Evolutionary conservation across 768 basidiomycete species (phyloP).

Genomic region (Russula emetica): DNA sequence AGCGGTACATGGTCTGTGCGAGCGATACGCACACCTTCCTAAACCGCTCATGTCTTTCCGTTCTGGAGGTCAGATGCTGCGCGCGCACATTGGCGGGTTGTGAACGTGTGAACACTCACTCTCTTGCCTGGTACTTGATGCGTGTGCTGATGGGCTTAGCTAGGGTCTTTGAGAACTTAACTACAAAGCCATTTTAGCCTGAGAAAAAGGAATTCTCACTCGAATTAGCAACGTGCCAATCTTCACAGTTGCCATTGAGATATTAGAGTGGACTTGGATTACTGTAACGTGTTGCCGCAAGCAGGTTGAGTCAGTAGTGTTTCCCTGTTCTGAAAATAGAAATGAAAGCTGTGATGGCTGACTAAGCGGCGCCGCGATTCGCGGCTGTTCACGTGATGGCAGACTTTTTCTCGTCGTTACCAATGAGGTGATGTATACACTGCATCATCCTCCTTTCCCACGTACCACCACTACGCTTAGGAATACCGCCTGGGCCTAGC

Average conservation of each 20-base stretch:
- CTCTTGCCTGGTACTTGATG: slow-evolving; percentile 15
- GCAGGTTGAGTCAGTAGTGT: too few species aligned
- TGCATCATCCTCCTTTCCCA: too few species aligned
- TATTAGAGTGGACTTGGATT: slow-evolving; percentile 39
- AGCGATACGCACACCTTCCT: slow-evolving; percentile 65
- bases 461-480: too few species aligned
- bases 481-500: too few species aligned
- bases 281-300: too few species aligned
- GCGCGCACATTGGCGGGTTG: not conserved
- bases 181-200: not conserved
- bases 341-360: too few species aligned
- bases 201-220: slow-evolving; percentile 43
- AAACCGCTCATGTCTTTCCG: slow-evolving; percentile 63
- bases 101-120: slow-evolving; percentile 32
- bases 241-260: slow-evolving; percentile 65
- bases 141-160: slow-evolving; percentile 69
- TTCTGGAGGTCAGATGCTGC: not conserved
- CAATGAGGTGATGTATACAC: too few species aligned
- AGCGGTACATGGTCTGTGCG: slow-evolving; percentile 72
- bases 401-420: too few species aligned
- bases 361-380: too few species aligned
- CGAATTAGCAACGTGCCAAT: slow-evolving; percentile 70
- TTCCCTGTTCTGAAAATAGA: too few species aligned
- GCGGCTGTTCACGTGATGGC: too few species aligned
- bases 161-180: slow-evolving; percentile 11